These are phyloP conservation scores for Avena sativa DNA, from an alignment of 176 grass and related monocot species.

Conservation along the genomic window DNA sequence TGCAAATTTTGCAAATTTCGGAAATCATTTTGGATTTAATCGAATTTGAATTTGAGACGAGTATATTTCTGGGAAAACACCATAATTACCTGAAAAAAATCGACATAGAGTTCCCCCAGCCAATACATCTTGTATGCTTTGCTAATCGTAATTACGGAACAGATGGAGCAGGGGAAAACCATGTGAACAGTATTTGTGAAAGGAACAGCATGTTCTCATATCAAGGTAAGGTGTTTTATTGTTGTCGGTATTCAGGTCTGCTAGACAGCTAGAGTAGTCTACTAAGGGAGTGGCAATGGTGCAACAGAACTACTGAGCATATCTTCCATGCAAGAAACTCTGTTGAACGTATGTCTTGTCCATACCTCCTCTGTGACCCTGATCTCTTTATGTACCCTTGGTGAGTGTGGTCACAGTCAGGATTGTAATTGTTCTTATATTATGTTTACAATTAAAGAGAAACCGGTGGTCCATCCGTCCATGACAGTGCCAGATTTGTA, in stretches of 20 bases:
- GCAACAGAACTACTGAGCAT: neutral
- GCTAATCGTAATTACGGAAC: neutral
- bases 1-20: neutral
- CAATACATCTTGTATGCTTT: neutral
- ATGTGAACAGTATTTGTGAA: neutral
- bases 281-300: neutral
- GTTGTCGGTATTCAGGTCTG: no score
- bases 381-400: neutral
- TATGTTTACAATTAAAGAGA: neutral
- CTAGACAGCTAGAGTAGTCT: no score
- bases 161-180: neutral
- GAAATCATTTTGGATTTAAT: neutral
- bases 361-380: neutral
- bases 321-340: neutral
- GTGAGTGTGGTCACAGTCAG: neutral
- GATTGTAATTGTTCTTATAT: neutral
- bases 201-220: neutral
- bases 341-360: neutral
- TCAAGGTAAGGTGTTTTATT: neutral
- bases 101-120: neutral
- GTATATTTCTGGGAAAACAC: neutral
- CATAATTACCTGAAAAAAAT: neutral
- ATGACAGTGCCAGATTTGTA: neutral
- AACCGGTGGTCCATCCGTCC: no score
- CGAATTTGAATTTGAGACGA: neutral